Conservation (phyloP, 2,329 filamentous ascomycete species). For the Helicocarpus griseus region DNA sequence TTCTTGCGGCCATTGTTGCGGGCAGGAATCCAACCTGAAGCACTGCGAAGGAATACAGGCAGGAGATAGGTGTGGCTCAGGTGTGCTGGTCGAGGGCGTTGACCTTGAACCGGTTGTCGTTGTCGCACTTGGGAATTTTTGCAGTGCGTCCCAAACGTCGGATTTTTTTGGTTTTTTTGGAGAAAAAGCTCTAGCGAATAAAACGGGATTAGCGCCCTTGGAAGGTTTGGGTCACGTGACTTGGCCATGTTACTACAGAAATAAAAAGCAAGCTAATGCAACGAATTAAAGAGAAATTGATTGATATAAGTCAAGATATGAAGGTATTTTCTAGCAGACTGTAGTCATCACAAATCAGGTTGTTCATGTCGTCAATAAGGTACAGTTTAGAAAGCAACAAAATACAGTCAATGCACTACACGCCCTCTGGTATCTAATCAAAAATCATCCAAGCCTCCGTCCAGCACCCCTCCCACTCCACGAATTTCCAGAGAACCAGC, state of each 20-base stretch:
- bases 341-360: background rate
- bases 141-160: slow-evolving; percentile 1
- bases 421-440: background rate
- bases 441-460: background rate
- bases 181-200: slow-evolving; percentile 1
- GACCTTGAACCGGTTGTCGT: background rate
- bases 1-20: slow-evolving; percentile 31
- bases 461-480: slow-evolving; percentile 4
- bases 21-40: background rate
- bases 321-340: background rate
- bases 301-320: background rate
- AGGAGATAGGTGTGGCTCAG: too few relatives aligned
- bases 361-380: too few relatives aligned
- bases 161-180: background rate
- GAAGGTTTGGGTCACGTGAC: background rate
- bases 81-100: background rate
- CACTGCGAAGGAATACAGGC: background rate
- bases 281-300: too few relatives aligned
- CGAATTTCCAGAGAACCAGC: slow-evolving; percentile 2
- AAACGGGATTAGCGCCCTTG: slow-evolving; percentile 1
- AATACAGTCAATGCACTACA: too few relatives aligned
- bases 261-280: background rate
- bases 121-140: background rate
- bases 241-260: background rate
- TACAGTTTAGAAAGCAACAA: slow-evolving; percentile 9